Evolutionary conservation across 495 filamentous ascomycete species (phyloP).

Genomic region (Tetracladium setigerum): DNA sequence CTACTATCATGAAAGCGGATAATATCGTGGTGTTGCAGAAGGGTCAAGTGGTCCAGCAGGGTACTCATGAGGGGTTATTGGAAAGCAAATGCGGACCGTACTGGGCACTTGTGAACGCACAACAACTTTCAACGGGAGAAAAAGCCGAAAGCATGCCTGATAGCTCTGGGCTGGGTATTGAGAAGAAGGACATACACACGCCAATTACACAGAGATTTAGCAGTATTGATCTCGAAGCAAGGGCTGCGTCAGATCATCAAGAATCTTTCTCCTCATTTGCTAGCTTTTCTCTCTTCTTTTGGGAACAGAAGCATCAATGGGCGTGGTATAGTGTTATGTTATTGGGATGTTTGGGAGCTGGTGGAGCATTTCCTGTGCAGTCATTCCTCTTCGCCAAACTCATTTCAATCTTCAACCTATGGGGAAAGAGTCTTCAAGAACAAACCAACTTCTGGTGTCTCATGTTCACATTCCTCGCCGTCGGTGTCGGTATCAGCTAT

Average conservation of each 20-base stretch:
- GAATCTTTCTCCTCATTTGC: background rate
- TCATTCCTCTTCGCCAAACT: constrained; percentile 43
- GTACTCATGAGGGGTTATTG: constrained; percentile 61
- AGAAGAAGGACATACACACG: background rate
- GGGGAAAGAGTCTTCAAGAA: constrained; percentile 30
- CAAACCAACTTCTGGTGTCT: constrained; percentile 54
- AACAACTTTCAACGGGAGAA: constrained; percentile 32
- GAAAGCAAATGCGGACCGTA: constrained; percentile 42
- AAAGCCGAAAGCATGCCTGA: background rate
- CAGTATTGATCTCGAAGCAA: constrained; percentile 3
- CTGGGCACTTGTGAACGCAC: constrained; percentile 40
- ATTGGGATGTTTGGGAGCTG: constrained; percentile 39
- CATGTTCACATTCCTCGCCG: constrained; percentile 43
- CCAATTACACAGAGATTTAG: too few species aligned
- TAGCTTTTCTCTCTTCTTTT: constrained; percentile 14
- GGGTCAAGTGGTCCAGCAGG: constrained; percentile 55
- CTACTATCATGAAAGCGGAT: constrained; percentile 55
- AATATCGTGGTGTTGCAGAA: constrained; percentile 54
- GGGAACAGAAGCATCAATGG: constrained; percentile 13
- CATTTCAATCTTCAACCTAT: constrained; percentile 38
- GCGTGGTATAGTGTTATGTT: constrained; percentile 34
- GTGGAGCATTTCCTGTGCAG: constrained; percentile 43
- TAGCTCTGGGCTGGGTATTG: background rate
- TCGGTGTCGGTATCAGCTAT: constrained; percentile 33
- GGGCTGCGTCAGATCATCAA: constrained; percentile 34